Conservation (phyloP, 2,329 filamentous ascomycete species). For the Colletotrichum sp. region DNA sequence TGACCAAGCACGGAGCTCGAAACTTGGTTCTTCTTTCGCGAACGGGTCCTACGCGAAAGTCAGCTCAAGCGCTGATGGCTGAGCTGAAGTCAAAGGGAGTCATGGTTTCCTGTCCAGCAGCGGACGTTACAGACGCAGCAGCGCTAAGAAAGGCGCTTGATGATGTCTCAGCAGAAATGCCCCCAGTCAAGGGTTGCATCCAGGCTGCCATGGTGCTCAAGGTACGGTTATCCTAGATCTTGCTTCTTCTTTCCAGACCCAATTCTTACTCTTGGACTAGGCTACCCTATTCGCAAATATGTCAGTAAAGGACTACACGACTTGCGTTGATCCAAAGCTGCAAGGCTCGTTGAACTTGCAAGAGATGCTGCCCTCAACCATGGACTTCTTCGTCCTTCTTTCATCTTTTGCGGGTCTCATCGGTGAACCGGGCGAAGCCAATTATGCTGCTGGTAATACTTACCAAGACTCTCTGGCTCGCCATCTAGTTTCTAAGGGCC, state of each 20-base stretch:
- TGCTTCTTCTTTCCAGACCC: neutral
- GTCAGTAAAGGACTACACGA: slow-evolving; percentile 46
- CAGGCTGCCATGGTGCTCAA: neutral
- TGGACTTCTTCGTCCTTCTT: slow-evolving; percentile 42
- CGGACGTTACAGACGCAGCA: slow-evolving; percentile 31
- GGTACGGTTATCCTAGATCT: neutral
- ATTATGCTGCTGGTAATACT: slow-evolving; percentile 36
- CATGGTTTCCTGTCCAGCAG: slow-evolving; percentile 21
- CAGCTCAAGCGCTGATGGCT: slow-evolving; percentile 17
- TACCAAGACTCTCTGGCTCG: slow-evolving; percentile 29
- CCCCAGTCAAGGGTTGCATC: neutral
- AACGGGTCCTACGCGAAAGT: slow-evolving; percentile 23
- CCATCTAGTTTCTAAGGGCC: neutral
- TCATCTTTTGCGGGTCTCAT: slow-evolving; percentile 31
- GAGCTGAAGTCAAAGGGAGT: slow-evolving; percentile 27
- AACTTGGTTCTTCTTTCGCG: slow-evolving; percentile 33
- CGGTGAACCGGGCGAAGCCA: slow-evolving; percentile 34
- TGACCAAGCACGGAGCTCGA: slow-evolving; percentile 28
- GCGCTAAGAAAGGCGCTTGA: slow-evolving; percentile 35
- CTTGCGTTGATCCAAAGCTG: slow-evolving; percentile 47
- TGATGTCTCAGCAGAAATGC: slow-evolving; percentile 33
- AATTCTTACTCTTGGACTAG: slow-evolving; percentile 35
- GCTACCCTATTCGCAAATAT: slow-evolving; percentile 49
- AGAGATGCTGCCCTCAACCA: slow-evolving; percentile 18
- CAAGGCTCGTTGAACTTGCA: slow-evolving; percentile 44